phyloP scores from a whole-genome alignment of 768 basidiomycete species.

The Boletus pseudo-olivaceus region DNA sequence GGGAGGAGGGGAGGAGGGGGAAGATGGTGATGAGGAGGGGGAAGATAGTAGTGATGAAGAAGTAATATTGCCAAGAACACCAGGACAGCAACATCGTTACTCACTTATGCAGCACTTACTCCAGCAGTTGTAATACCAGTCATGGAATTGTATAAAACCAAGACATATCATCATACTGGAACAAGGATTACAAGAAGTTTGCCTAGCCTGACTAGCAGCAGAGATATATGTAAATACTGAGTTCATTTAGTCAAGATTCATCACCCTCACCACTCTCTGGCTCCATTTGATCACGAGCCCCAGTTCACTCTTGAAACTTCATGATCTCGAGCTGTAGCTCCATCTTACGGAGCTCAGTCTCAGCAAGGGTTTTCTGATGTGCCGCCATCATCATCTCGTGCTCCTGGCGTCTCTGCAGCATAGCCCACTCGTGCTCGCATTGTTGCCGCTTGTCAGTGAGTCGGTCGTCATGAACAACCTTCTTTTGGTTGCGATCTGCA shows the following conservation, averaged over 20 bases:
- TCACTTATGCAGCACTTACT: neutral
- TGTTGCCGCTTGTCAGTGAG: neutral
- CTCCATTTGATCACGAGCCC: neutral
- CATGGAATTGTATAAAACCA: too few relatives aligned
- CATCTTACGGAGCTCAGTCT: neutral
- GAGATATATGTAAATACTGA: neutral
- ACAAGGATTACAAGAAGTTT: neutral
- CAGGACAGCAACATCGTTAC: neutral
- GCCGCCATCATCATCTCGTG: neutral
- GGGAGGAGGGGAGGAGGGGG: too few relatives aligned
- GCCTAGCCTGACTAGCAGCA: neutral
- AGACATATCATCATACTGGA: neutral
- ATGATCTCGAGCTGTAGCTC: neutral
- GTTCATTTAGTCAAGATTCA: neutral
- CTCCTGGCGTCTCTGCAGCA: neutral
- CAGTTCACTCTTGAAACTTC: neutral
- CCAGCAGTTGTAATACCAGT: neutral
- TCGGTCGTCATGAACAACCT: rapidly evolving
- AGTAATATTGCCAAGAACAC: neutral
- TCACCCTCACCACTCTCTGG: neutral
- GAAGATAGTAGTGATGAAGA: neutral
- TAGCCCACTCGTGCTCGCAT: neutral
- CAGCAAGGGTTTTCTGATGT: neutral
- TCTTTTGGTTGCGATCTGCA: neutral
- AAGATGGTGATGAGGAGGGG: neutral